Percentiles rank a stretch among this genome's conserved stretches.
These are phyloP conservation scores for Dittrichia graveolens DNA, from an alignment of 129 eudicot genomes.

Conservation along the genomic window DNA sequence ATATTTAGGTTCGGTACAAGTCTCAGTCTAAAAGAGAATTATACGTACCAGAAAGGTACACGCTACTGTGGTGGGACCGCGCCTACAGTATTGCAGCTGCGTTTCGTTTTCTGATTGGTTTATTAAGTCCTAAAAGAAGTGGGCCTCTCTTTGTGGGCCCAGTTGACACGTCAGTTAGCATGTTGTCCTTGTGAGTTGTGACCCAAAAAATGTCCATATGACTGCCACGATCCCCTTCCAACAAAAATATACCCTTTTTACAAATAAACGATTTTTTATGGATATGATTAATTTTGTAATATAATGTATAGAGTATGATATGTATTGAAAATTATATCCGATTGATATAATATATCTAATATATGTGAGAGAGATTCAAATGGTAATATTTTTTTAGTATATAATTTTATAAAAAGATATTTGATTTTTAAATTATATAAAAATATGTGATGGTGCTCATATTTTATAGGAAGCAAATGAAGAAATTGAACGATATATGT, in stretches of 20 bases:
- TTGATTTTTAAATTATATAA: no score
- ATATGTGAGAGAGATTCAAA: no score
- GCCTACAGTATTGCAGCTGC: conserved; percentile 21
- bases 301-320: no score
- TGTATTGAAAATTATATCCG: no score
- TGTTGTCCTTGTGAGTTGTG: conserved; percentile 29
- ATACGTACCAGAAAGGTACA: conserved; percentile 38
- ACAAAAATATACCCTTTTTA: conserved; percentile 13
- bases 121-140: conserved; percentile 19
- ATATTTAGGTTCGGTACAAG: conserved; percentile 20
- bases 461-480: no score
- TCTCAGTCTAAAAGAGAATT: conserved; percentile 21
- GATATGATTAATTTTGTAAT: not conserved
- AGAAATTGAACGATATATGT: no score
- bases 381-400: no score
- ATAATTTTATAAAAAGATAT: no score
- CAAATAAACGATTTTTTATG: not conserved
- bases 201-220: conserved; percentile 3
- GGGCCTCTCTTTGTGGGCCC: conserved; percentile 28
- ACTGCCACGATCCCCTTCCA: conserved; percentile 15
- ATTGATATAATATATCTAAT: no score
- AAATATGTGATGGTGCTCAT: no score
- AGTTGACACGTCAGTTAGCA: conserved; percentile 34
- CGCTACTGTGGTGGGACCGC: conserved; percentile 36
- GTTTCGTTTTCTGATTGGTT: conserved; percentile 40